Evolutionary conservation across 495 filamentous ascomycete species (phyloP).

Genomic region (Terfezia boudieri): DNA sequence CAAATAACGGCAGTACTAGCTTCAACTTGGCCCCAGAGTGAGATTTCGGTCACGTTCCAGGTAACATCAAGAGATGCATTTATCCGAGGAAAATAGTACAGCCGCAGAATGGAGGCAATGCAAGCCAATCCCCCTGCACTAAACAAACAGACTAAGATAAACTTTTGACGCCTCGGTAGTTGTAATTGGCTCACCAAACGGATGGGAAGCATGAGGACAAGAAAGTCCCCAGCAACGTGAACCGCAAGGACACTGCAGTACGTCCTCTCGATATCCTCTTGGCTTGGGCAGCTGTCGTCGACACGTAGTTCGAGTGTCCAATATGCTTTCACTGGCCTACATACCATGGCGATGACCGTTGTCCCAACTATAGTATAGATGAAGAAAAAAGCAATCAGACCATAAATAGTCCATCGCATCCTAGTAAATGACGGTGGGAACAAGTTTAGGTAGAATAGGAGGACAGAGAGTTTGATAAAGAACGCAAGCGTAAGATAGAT

Average conservation of each 20-base stretch:
- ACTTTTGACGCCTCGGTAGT: conserved; percentile 17
- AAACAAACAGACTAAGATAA: conserved; percentile 19
- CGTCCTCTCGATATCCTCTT: conserved; percentile 6
- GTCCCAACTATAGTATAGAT: conserved; percentile 8
- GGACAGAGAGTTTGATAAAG: conserved; percentile 12
- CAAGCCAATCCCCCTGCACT: conserved; percentile 20
- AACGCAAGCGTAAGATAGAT: conserved; percentile 9
- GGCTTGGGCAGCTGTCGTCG: conserved; percentile 6
- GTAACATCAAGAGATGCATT: conserved; percentile 12
- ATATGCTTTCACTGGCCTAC: conserved; percentile 9
- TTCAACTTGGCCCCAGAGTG: neutral
- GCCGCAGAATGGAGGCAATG: conserved; percentile 7
- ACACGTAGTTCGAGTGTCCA: conserved; percentile 8
- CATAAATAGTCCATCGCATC: conserved; percentile 5
- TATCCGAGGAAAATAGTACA: conserved; percentile 9
- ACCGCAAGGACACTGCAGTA: conserved; percentile 12
- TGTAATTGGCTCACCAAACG: conserved; percentile 16
- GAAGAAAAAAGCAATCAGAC: conserved; percentile 8
- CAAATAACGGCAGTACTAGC: neutral
- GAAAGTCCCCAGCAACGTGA: conserved; percentile 19
- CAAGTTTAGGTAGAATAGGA: conserved; percentile 15
- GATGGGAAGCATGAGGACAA: conserved; percentile 20
- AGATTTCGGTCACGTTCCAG: conserved; percentile 2
- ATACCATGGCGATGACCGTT: conserved; percentile 10
- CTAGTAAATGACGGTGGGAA: conserved; percentile 1